A percentile compares a stretch with the other conserved stretches of the same genome.
Evolutionary conservation across 1,284 basidiomycete species (phyloP).

Genomic region (Stygiomarasmius scandens): DNA sequence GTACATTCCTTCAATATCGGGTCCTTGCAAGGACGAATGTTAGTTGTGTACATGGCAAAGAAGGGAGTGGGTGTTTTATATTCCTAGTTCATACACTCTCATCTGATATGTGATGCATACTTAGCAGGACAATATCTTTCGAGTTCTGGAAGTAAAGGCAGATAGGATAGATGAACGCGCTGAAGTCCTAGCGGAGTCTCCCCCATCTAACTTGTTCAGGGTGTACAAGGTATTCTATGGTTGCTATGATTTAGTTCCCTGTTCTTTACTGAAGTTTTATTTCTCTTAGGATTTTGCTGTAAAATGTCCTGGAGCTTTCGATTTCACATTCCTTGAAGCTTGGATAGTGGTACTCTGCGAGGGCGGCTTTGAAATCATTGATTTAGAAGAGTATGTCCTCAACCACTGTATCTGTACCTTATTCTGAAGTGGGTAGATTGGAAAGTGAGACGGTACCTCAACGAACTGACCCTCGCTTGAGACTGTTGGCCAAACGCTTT

Average conservation of each 20-base stretch:
- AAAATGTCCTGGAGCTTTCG: slow-evolving; percentile 85
- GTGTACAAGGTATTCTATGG: slow-evolving; percentile 49
- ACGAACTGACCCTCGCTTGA: slow-evolving; percentile 73
- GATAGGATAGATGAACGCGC: slow-evolving; percentile 81
- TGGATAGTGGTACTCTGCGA: slow-evolving; percentile 91
- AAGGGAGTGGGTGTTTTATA: slow-evolving; percentile 68
- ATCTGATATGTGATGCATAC: slow-evolving; percentile 38
- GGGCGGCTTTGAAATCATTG: slow-evolving; percentile 98
- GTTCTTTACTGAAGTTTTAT: too few species aligned
- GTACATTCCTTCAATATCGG: slow-evolving; percentile 96
- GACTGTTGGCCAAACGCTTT: slow-evolving; percentile 78
- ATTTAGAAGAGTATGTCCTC: slow-evolving; percentile 78
- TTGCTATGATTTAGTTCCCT: background rate
- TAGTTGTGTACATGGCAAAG: slow-evolving; percentile 96
- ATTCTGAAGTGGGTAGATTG: slow-evolving; percentile 50
- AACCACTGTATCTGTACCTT: slow-evolving; percentile 1
- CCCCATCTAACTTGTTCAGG: slow-evolving; percentile 89
- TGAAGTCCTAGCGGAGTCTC: slow-evolving; percentile 67
- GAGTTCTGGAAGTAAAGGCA: slow-evolving; percentile 89
- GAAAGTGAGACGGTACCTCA: slow-evolving; percentile 88
- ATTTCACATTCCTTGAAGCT: slow-evolving; percentile 88
- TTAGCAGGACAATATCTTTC: slow-evolving; percentile 87
- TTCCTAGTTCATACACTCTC: background rate
- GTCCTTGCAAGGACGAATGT: slow-evolving; percentile 78
- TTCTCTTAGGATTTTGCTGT: slow-evolving; percentile 96